phyloP scores from a whole-genome alignment of 2,329 filamentous ascomycete genomes.

The Arthroderma uncinatum region DNA sequence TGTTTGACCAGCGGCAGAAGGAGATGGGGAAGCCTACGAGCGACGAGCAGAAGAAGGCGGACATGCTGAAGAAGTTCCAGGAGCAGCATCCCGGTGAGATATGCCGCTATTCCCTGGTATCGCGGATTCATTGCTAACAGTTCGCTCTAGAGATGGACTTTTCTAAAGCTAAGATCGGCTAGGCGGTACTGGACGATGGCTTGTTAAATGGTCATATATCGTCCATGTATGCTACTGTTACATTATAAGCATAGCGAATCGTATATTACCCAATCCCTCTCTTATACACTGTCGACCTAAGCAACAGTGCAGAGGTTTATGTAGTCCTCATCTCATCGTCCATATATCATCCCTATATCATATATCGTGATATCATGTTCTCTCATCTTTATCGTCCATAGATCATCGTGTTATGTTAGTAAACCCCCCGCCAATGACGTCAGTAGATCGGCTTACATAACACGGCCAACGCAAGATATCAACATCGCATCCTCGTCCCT shows the following conservation, averaged over 20 bases:
- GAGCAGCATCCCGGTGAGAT: constrained; percentile 51
- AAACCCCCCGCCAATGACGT: background rate
- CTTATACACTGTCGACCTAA: too few species aligned
- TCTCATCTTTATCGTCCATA: too few species aligned
- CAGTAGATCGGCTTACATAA: background rate
- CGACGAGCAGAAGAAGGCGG: constrained; percentile 90
- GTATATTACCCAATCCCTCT: too few species aligned
- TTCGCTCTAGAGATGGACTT: constrained; percentile 51
- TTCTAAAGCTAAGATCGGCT: constrained; percentile 52
- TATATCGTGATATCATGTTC: too few species aligned
- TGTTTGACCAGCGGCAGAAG: constrained; percentile 98
- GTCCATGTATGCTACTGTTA: too few species aligned
- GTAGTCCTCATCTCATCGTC: too few species aligned
- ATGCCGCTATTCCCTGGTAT: constrained; percentile 10
- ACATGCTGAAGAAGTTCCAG: constrained; percentile 90
- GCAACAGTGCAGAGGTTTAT: too few species aligned
- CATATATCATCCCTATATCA: too few species aligned
- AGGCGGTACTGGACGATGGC: constrained; percentile 5
- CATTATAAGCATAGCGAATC: too few species aligned
- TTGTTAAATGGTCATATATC: too few species aligned
- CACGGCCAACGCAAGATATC: too few species aligned
- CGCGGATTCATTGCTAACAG: constrained; percentile 8
- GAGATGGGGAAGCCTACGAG: constrained; percentile 78
- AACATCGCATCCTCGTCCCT: background rate
- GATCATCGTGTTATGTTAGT: background rate